These are phyloP conservation scores for Acanthamoeba sp. DNA, from an alignment of 208 protist genomes.

Conservation along the genomic window DNA sequence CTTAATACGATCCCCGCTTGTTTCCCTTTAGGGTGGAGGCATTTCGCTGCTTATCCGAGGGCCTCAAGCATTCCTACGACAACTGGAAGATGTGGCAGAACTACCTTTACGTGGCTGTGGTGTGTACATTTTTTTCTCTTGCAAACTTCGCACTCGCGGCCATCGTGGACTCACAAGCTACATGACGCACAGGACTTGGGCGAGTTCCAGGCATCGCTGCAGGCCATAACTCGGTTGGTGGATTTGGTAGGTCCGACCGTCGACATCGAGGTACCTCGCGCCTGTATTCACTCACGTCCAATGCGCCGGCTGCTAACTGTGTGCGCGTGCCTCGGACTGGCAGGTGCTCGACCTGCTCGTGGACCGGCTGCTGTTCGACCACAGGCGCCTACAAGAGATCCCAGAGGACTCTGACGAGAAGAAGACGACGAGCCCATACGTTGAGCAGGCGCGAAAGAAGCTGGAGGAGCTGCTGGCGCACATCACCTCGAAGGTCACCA, in stretches of 20 bases:
- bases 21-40: constrained; percentile 64
- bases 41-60: constrained; percentile 79
- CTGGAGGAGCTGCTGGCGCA: constrained; percentile 23
- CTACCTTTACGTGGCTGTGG: constrained; percentile 80
- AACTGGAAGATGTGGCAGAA: constrained; percentile 91
- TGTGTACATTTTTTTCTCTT: too few species aligned
- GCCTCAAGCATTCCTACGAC: constrained; percentile 83
- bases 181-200: constrained; percentile 32
- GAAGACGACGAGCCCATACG: constrained; percentile 1
- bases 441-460: constrained; percentile 39
- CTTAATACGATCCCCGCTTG: background rate
- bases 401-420: constrained; percentile 11
- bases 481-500: constrained; percentile 66
- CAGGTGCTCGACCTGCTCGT: constrained; percentile 1
- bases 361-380: background rate
- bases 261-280: background rate
- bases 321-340: background rate
- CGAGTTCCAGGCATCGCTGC: constrained; percentile 24
- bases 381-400: background rate
- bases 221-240: constrained; percentile 43
- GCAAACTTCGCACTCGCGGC: background rate
- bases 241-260: constrained; percentile 19
- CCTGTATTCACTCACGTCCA: background rate
- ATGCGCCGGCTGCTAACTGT: background rate
- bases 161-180: background rate